Percentiles rank a stretch among this genome's conserved stretches.
phyloP scores from a whole-genome alignment of 2,329 filamentous ascomycete genomes.

The Rosellinia necatrix region DNA sequence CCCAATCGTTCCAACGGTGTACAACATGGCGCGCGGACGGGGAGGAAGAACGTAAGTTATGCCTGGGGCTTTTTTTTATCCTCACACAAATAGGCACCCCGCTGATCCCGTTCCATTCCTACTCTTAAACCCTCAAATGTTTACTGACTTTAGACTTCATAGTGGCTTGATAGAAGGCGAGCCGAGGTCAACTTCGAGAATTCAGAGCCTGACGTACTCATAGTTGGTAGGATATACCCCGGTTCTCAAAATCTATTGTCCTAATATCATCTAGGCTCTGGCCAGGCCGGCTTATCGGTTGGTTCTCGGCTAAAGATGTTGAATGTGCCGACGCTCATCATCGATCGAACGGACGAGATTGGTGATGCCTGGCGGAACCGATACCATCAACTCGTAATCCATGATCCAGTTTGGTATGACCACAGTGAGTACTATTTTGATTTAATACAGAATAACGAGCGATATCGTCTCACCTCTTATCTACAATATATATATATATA shows the following conservation, averaged over 20 bases:
- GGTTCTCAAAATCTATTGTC: not conserved
- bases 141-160: not conserved
- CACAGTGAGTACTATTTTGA: conserved; percentile 38
- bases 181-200: conserved; percentile 53
- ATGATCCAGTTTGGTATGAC: conserved; percentile 65
- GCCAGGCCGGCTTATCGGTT: conserved; percentile 58
- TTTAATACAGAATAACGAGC: too few relatives aligned
- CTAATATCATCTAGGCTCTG: conserved; percentile 49
- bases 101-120: too few relatives aligned
- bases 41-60: conserved; percentile 48
- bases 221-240: conserved; percentile 50
- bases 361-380: conserved; percentile 66
- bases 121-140: not conserved
- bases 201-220: conserved; percentile 56
- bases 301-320: conserved; percentile 61
- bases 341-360: conserved; percentile 56
- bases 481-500: not conserved
- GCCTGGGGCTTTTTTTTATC: not conserved
- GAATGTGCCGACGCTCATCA: conserved; percentile 53
- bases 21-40: conserved; percentile 50
- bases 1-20: conserved; percentile 52
- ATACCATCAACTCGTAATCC: conserved; percentile 61
- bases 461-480: too few relatives aligned
- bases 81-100: not conserved
- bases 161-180: conserved; percentile 54